Evolutionary conservation across 148 eudicot genomes (phyloP), one percentile per base, ranked within the genome.

Genomic region (Camellia granthamiana): DNA sequence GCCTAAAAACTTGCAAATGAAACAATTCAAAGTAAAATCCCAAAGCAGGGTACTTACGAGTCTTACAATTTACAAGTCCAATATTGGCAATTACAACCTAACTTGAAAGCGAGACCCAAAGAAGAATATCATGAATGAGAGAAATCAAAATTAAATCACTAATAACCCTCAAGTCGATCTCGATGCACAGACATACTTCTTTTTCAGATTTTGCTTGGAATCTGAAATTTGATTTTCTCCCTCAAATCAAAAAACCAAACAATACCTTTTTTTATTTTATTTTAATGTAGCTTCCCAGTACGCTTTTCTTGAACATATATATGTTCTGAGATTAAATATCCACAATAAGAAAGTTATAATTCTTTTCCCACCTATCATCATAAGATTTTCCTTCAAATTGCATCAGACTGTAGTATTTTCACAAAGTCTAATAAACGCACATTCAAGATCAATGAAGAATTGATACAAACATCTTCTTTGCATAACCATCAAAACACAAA

Each of bases 391-490:
- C 2, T n/a, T 47, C 56, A 5, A 72, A 49, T 13, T 23, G 56
- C 75, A 51, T 51, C 59, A 3, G 14, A 19, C 52, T 49, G 52
- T 49, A 7, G 52, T 49, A 49, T 11, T 5, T 72, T 10, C 41
- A 3, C 59, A 10, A 44, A 51, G 42, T 51, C 38, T 52, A 47
- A 30, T 30, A 30, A 59, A 79, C 21, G 12, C 79, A 43, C 81
- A 81, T 51, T 13, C 21, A 76, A 51, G 1, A 54, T 64, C 60
- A 16, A 30, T 49, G 44, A 77, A n/a, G 79, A 67, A 64, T 30
- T 77, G n/a, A 23, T 64, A 77, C 60, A 49, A 77, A 51, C 79
- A 64, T 7, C 71, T 63, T 5, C 19, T 19, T n/a, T 14, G 42
- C 79, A 23, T 2, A 65, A 51, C 13, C 72, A 65, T 55, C 71